A percentile compares a stretch with the other conserved stretches of the same genome.
Conservation (phyloP, 768 basidiomycete species). For the Arthromyces matolae region DNA sequence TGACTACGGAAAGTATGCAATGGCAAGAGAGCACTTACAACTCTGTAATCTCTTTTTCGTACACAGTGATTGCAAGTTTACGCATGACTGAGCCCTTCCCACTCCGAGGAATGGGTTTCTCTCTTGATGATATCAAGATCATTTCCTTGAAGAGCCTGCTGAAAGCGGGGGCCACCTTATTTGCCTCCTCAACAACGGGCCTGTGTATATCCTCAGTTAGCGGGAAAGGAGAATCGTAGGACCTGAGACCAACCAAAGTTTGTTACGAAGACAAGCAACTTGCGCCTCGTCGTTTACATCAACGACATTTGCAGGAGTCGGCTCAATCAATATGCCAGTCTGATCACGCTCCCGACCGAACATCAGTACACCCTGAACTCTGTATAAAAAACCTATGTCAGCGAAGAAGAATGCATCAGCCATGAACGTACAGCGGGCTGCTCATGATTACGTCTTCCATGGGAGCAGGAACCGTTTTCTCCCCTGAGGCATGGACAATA, state of each 20-base stretch:
- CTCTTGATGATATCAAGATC: too few species aligned
- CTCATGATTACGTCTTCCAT: constrained; percentile 23
- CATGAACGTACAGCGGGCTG: constrained; percentile 15
- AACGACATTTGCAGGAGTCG: constrained; percentile 12
- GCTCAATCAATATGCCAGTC: constrained; percentile 23
- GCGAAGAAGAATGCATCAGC: neutral
- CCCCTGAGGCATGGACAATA: constrained; percentile 30
- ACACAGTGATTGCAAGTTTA: constrained; percentile 33
- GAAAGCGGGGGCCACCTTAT: constrained; percentile 31
- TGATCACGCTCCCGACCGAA: constrained; percentile 33
- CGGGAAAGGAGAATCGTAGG: neutral
- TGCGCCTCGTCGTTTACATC: constrained; percentile 12
- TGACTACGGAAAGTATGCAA: too few species aligned
- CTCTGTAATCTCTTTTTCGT: constrained; percentile 36
- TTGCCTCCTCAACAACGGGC: constrained; percentile 38
- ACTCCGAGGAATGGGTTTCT: too few species aligned
- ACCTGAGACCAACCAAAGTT: constrained; percentile 26
- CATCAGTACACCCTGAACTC: constrained; percentile 25
- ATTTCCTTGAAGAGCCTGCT: too few species aligned
- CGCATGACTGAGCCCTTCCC: constrained; percentile 43
- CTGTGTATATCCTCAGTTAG: constrained; percentile 17
- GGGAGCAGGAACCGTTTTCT: constrained; percentile 31
- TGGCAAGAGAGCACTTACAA: constrained; percentile 33
- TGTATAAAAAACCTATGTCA: neutral
- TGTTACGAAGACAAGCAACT: constrained; percentile 26